phyloP scores from a whole-genome alignment of 108 stramenopile species.

The Nannochloropsis salina region DNA sequence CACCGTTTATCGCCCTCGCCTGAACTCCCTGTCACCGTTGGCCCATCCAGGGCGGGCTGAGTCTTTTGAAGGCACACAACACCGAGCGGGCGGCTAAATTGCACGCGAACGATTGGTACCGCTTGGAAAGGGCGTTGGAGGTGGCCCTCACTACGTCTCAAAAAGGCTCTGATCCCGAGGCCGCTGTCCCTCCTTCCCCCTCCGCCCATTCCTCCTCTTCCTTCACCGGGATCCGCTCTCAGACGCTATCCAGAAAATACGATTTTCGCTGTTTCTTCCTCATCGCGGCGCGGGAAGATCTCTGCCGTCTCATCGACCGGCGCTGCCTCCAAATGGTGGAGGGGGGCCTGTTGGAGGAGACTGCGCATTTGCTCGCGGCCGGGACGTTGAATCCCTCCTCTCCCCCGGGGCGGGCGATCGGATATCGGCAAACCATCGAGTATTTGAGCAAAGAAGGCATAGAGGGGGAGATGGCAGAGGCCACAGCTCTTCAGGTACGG shows the following conservation, averaged over 20 bases:
- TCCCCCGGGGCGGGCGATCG: constrained; percentile 71
- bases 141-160: constrained; percentile 62
- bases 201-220: not conserved
- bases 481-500: constrained; percentile 18
- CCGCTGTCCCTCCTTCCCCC: not conserved
- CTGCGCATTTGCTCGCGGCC: constrained; percentile 58
- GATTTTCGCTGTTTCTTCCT: constrained; percentile 94
- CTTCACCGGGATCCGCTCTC: constrained; percentile 68
- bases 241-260: constrained; percentile 56
- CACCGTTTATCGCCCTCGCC: not conserved
- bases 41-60: not conserved
- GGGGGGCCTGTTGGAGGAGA: constrained; percentile 73
- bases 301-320: constrained; percentile 71
- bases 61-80: constrained; percentile 48
- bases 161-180: constrained; percentile 38
- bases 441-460: constrained; percentile 60
- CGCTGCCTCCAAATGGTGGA: constrained; percentile 82
- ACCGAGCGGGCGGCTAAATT: constrained; percentile 60
- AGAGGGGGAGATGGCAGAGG: constrained; percentile 30
- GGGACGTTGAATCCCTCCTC: constrained; percentile 70
- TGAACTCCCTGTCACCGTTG: not conserved
- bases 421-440: constrained; percentile 86
- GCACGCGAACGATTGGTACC: constrained; percentile 79
- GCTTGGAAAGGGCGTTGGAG: constrained; percentile 75
- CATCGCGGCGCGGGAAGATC: constrained; percentile 73